These are phyloP conservation scores for Sarocladium brachiariae DNA, from an alignment of 2,329 filamentous ascomycete species.

Conservation along the genomic window DNA sequence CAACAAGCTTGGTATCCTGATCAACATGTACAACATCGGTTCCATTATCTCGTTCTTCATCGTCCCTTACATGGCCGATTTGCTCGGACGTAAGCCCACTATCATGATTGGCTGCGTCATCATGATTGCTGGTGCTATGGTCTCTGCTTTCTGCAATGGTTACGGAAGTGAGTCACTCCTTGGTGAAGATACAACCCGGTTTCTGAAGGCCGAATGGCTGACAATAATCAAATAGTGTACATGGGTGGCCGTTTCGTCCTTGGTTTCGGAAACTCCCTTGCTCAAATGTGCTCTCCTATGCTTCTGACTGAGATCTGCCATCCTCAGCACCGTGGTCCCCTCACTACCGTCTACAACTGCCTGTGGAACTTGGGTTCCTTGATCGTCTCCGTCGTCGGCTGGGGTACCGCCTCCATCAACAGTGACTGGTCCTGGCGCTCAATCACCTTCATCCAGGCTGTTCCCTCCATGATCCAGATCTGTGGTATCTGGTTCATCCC, in stretches of 20 bases:
- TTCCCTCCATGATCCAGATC: constrained; percentile 56
- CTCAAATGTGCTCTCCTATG: constrained; percentile 57
- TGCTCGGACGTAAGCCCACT: constrained; percentile 34
- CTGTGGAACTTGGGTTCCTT: constrained; percentile 56
- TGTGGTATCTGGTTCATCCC: constrained; percentile 62
- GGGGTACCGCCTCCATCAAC: constrained; percentile 51
- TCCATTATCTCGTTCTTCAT: constrained; percentile 41
- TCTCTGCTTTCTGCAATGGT: constrained; percentile 35
- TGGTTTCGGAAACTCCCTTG: constrained; percentile 61
- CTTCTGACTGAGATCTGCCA: constrained; percentile 61
- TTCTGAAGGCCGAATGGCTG: constrained; percentile 11
- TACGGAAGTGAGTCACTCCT: constrained; percentile 32
- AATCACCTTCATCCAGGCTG: constrained; percentile 56
- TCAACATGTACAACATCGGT: constrained; percentile 47
- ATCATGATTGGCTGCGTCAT: constrained; percentile 37
- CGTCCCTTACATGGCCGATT: constrained; percentile 38
- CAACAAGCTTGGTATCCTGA: constrained; percentile 40
- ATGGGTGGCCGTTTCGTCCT: constrained; percentile 32
- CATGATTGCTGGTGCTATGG: constrained; percentile 37
- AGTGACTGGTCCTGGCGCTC: constrained; percentile 62
- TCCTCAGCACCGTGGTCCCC: constrained; percentile 58
- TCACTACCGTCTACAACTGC: constrained; percentile 62
- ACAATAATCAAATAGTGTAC: constrained; percentile 32
- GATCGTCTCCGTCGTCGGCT: constrained; percentile 56
- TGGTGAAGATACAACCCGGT: no score